Evolutionary conservation across 2,329 filamentous ascomycete genomes (phyloP), one percentile per base, ranked within the genome.

Genomic region (Pseudogymnoascus sp.): DNA sequence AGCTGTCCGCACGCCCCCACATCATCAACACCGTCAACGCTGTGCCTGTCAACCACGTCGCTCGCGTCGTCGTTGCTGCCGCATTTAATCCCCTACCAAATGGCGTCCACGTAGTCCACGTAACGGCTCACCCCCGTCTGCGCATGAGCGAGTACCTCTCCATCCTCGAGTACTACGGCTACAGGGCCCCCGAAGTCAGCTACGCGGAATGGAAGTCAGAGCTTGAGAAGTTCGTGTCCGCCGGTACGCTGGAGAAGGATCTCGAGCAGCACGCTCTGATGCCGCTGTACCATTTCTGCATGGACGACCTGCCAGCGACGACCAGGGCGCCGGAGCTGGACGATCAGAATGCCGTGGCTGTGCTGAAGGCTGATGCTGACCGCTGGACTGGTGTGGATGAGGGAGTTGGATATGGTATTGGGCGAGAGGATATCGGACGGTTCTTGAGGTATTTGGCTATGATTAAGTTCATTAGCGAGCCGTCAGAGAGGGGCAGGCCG

Each of bases 1-100:
- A 97, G 75, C 80, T 97, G 2, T 78, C 78, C 2, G 80, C 81
- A 2, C 82, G 91, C 0, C 93, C 92, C 1, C 82, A 84, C 68
- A 95, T 97, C 68, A 76, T 80, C 73, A 97, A 96, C 78, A 90
- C 91, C 0, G 85, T 97, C 75, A 97, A 97, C 77, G 85, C 88
- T 74, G 89, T 96, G 0, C 92, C 93, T 0, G 92, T 96, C 25
- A 85, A 86, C 66, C 91, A 96, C 68, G 92, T 97, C 37, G 84
- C 88, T 1, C 82, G 84, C n/a, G 84, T 96, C 6, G 88, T 96
- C 25, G 85, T 91, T 16, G 90, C 92, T 0, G 80, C 87, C 4
- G 82, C 85, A 0, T 80, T 95, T 69, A 82, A 87, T 70, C 86
- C 80, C 85, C 0, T 67, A 71, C 3, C 70, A 67, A 37, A 23